Evolutionary conservation across 768 basidiomycete genomes (phyloP), one percentile per base, ranked within the genome.

Genomic region (Boletus huronensis): DNA sequence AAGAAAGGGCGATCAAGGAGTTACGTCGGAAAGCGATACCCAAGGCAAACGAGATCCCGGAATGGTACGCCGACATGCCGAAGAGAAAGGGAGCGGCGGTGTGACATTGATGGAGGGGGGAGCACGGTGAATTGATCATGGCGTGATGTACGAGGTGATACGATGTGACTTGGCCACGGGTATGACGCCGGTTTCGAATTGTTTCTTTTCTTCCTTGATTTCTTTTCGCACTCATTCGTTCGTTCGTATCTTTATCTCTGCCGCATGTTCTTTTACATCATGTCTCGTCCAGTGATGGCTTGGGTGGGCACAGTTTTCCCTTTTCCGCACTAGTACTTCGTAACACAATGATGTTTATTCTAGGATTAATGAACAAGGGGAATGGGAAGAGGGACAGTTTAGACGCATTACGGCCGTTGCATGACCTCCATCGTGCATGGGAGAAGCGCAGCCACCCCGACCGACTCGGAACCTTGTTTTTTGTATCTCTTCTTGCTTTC

Each of bases 11-110:
- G 71, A 66, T 87, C 54, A 76, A 67, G 65, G 86, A 84, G 72
- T 56, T 87, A 63, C 73, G 88, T 66, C 80, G 76, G 74, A 77
- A 74, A 59, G 79, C 85, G 17, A 72, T 90, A 43, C 84, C 85
- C 23, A 82, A 76, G 68, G 88, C 88, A 43, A 77, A 89, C 65
- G 81, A 81, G 61, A 77, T 90, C 25, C 88, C 88, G 11, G 84
- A 83, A 58, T 90, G 88, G 88, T 90, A 90, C 62, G 82, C 79
- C 59, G 78, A 79, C 40, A 82, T 79, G 66, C 86, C 86, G 61
- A 88, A 78, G 79, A 81, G 74, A 70, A 70, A 67, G 63, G 68
- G 71, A 2, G 47, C 57, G 54, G 52, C 38, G 51, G 50, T 57
- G 55, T 55, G 61, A 64, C 11, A 42, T n/a, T 38, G 60, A 50